Base-by-base conservation (phyloP, 306 rosid species). In the Psophocarpus tetragonolobus region DNA sequence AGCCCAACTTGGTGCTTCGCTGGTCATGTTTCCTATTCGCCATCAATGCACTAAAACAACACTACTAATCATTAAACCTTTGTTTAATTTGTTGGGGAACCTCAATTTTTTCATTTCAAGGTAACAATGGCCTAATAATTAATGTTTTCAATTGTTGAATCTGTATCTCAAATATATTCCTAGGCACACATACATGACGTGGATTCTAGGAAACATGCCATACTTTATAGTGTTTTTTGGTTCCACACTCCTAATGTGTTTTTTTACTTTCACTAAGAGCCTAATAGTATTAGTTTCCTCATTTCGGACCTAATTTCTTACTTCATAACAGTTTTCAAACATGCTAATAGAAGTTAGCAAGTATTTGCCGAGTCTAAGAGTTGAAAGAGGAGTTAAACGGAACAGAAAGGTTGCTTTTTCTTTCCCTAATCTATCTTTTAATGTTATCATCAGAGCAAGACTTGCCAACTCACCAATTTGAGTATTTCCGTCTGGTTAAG, bases 1-100 rank as follows among this genome's bases (percentile, higher is more conserved):
- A 12, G 97, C 97, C 97, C 97, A 92, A 80, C 97, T 88, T 3
- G 87, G 90, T 82, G 84, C 91, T 83, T 92, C 95, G 9, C 81
- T 74, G 8, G 79, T 90, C 97, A 95, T 88, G 24, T 74, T 78
- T 39, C 80, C 77, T 72, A 48, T 18, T 11, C 50, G 8, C 32
- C 20, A 8, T 32, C 7, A 73, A 12, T 35, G 24, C 47, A 38
- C 15, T 32, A 33, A 41, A 70, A 33, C 54, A 75, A 64, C n/a
- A 66, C 21, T 27, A 70, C 18, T 66, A 20, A 32, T 39, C 51
- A 74, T 66, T 38, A 39, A 80, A 60, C 79, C 30, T 74, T 17
- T 27, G 17, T 32, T 21, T 56, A 24, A 32, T 56, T 69, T 12
- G 13, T 27, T 9, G 8, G 2, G 33, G 23, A 2, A 35, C 42